Percentiles rank a stretch among this genome's conserved stretches.
Conservation (phyloP, 2,329 filamentous ascomycete species). For the Diplodia corticola region DNA sequence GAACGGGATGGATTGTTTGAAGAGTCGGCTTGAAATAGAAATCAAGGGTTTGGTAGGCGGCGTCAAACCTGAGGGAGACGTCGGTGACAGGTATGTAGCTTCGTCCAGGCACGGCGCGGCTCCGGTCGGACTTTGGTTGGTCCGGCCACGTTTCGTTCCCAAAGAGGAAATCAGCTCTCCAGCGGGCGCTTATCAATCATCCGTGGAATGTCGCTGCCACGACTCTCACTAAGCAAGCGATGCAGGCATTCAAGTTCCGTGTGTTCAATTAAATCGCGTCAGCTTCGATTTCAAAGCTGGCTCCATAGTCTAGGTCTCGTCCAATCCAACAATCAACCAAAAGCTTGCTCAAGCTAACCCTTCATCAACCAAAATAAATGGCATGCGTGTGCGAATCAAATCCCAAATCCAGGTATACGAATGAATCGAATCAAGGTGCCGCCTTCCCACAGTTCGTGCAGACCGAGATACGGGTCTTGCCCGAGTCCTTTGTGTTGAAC, state of each 20-base stretch:
- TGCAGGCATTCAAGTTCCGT: background rate
- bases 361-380: background rate
- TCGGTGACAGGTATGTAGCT: slow-evolving; percentile 1
- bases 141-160: background rate
- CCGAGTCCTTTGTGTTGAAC: slow-evolving; percentile 61
- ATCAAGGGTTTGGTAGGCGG: background rate
- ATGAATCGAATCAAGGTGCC: slow-evolving; percentile 17
- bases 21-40: no score
- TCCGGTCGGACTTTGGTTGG: slow-evolving; percentile 6
- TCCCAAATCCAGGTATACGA: background rate
- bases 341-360: background rate
- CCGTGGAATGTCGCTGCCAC: background rate
- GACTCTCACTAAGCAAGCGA: background rate
- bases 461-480: slow-evolving; percentile 58
- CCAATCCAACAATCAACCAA: slow-evolving; percentile 1
- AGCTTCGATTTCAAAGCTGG: background rate
- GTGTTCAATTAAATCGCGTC: background rate
- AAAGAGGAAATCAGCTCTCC: slow-evolving; percentile 1
- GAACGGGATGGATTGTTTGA: no score
- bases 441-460: slow-evolving; percentile 56
- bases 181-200: slow-evolving; percentile 14
- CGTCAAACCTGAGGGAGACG: background rate
- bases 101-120: background rate
- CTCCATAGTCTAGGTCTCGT: background rate
- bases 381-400: background rate